phyloP scores from a whole-genome alignment of 2,329 filamentous ascomycete species.

The Sphaerostilbella broomeana region DNA sequence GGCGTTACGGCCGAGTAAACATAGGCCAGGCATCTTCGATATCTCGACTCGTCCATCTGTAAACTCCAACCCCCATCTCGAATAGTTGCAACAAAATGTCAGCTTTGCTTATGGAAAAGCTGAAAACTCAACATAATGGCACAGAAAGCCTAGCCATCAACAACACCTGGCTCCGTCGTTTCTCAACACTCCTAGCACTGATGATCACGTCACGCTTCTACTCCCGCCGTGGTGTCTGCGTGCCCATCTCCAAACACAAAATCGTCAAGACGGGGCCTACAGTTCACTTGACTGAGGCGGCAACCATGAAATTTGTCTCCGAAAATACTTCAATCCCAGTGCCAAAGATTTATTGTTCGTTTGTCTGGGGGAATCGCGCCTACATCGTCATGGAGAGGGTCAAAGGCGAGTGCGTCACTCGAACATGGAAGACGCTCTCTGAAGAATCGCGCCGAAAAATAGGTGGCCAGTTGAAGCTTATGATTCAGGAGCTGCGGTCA shows the following conservation, averaged over 20 bases:
- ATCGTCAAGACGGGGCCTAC: not conserved
- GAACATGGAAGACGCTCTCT: conserved; percentile 14
- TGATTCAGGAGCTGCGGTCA: conserved; percentile 20
- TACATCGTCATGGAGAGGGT: conserved; percentile 24
- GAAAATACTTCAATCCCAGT: conserved; percentile 19
- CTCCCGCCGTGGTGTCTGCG: not conserved
- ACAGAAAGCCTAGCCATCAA: not conserved
- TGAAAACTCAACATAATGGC: not conserved
- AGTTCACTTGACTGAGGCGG: conserved; percentile 15
- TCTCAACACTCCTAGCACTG: not conserved
- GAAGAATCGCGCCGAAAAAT: conserved; percentile 13
- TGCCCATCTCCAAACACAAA: not conserved
- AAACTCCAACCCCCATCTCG: no score
- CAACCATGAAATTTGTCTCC: conserved; percentile 18
- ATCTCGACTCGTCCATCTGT: no score
- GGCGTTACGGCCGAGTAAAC: no score
- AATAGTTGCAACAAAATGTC: no score
- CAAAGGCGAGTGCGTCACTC: conserved; percentile 17
- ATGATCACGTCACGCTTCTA: not conserved
- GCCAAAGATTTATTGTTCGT: conserved; percentile 16
- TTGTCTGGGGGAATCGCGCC: conserved; percentile 1
- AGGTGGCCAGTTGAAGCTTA: conserved; percentile 17
- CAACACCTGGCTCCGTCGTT: not conserved
- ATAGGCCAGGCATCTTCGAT: no score
- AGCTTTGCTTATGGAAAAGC: no score